Evolutionary conservation across 2,329 filamentous ascomycete species (phyloP), one percentile per base, ranked within the genome.

Genomic region (Graphiopsis chlorocephala): DNA sequence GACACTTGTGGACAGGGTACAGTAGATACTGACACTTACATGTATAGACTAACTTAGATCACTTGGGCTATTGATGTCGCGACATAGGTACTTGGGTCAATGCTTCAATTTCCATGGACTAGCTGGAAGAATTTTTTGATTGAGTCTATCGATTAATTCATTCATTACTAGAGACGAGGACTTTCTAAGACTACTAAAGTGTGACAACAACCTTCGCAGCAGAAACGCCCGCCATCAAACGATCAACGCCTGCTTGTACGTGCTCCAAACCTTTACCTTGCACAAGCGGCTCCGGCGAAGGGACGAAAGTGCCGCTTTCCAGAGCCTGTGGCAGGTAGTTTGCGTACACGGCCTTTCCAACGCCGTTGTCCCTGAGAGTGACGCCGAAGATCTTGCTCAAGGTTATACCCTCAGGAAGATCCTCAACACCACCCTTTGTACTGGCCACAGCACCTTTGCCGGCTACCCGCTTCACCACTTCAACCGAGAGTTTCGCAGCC

Each of bases 171-270:
- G 17, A 29, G 10, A 15, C 48, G n/a, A n/a, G n/a, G n/a, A n/a
- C n/a, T n/a, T n/a, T n/a, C n/a, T n/a, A 28, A 2, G 23, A 52
- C 20, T 12, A 20, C n/a, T 38, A 63, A 25, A 75, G 71, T 25
- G 77, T 72, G 17, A 80, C 75, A 17, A 82, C 79, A 26, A 81
- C 28, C 68, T 82, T 83, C 68, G 75, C 75, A 1, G 76, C 80
- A 8, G 78, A 80, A 1, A 82, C 77, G 2, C 80, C 79, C 56
- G 76, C 73, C 47, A 66, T 73, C 4, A 77, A 67, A 0, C 74
- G 29, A 68, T 81, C 76, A 31, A 82, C 64, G 0, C 74, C 81
- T 7, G 73, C 75, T 62, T 83, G 79, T 1, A 82, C 71, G 42
- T 71, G 75, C 55, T 78, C 78, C 20, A 83, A 66, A 11, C 81